Conservation (phyloP, 2,329 filamentous ascomycete genomes). For the Diplodia intermedia region DNA sequence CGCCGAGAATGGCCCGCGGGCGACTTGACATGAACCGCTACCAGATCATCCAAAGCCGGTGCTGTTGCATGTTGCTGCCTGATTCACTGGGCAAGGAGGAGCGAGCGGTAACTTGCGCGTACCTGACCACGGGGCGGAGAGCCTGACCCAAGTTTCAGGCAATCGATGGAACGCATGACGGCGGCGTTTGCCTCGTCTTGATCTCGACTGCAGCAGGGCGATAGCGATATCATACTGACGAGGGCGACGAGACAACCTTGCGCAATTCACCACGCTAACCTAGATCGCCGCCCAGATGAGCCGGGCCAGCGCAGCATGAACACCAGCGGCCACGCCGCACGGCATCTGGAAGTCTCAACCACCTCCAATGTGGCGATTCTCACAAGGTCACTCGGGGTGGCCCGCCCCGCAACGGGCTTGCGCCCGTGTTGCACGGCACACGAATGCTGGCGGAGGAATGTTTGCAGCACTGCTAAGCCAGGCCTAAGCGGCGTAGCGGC, state of each 20-base stretch:
- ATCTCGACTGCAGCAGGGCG: background rate
- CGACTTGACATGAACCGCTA: background rate
- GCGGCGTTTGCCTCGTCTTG: constrained; percentile 6
- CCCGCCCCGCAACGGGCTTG: constrained; percentile 12
- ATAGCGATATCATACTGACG: constrained; percentile 8
- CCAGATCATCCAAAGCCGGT: background rate
- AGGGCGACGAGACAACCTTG: background rate
- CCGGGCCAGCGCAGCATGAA: constrained; percentile 17
- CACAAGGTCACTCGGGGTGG: constrained; percentile 16
- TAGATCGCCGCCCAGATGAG: constrained; percentile 8
- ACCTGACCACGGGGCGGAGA: constrained; percentile 7
- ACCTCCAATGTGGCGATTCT: constrained; percentile 28
- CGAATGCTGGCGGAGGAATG: constrained; percentile 4
- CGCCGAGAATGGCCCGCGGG: constrained; percentile 16
- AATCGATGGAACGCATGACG: constrained; percentile 18
- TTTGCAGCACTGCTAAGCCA: constrained; percentile 11
- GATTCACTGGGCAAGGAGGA: background rate
- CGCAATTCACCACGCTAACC: constrained; percentile 6
- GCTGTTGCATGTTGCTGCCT: constrained; percentile 1
- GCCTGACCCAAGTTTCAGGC: constrained; percentile 15
- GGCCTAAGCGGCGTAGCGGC: constrained; percentile 13
- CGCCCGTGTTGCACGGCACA: constrained; percentile 9
- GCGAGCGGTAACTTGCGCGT: background rate
- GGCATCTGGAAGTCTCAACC: constrained; percentile 7
- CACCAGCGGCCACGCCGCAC: constrained; percentile 15